A percentile compares a stretch with the other conserved stretches of the same genome.
These are phyloP conservation scores for Dicorynia guianensis DNA, from an alignment of 306 rosid genomes.

Conservation along the genomic window DNA sequence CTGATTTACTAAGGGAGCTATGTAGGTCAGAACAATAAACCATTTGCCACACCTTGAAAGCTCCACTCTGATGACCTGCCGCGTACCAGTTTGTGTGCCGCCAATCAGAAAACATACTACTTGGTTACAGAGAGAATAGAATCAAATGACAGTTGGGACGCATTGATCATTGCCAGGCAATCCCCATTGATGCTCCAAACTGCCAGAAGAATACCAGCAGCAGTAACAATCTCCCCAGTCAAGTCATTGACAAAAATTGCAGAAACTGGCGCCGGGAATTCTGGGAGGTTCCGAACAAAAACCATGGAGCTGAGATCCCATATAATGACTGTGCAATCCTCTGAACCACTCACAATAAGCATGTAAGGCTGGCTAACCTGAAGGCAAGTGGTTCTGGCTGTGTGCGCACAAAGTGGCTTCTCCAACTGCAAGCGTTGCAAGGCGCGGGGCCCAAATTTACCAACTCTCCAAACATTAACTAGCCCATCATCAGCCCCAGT, in stretches of 20 bases:
- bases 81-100: constrained; percentile 92
- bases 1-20: constrained; percentile 64
- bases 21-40: constrained; percentile 72
- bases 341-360: constrained; percentile 97
- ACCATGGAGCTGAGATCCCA: constrained; percentile 99
- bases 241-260: constrained; percentile 92
- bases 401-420: constrained; percentile 90
- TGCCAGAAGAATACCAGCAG: constrained; percentile 93
- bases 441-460: constrained; percentile 70
- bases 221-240: constrained; percentile 94
- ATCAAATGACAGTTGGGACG: constrained; percentile 97
- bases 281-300: constrained; percentile 94
- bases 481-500: constrained; percentile 98
- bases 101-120: constrained; percentile 92
- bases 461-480: constrained; percentile 92
- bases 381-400: constrained; percentile 86
- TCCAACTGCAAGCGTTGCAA: constrained; percentile 79
- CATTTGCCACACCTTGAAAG: constrained; percentile 98
- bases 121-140: constrained; percentile 92
- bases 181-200: constrained; percentile 98
- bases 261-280: constrained; percentile 86
- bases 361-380: constrained; percentile 97
- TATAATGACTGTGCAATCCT: constrained; percentile 90
- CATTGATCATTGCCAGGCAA: constrained; percentile 86
- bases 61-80: constrained; percentile 99